Conservation (phyloP, 2,329 filamentous ascomycete species). For the Hysterium pulicare region DNA sequence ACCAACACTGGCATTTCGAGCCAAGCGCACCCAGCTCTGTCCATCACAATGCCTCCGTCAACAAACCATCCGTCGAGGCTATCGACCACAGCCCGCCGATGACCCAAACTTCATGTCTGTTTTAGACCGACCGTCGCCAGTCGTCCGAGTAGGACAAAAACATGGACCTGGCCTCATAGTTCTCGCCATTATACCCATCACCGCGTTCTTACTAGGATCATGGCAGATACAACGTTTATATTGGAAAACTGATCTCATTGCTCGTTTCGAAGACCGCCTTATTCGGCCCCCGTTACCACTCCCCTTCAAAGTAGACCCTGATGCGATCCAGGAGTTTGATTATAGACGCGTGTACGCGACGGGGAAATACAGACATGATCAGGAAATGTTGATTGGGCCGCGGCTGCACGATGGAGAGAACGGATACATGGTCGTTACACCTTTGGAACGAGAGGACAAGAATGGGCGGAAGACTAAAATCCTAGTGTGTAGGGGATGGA, state of each 20-base stretch:
- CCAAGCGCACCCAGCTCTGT: slow-evolving; percentile 18
- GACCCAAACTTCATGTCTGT: slow-evolving; percentile 79
- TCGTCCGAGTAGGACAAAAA: slow-evolving; percentile 70
- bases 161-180: slow-evolving; percentile 81
- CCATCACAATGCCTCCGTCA: slow-evolving; percentile 38
- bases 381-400: slow-evolving; percentile 94
- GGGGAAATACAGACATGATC: slow-evolving; percentile 76
- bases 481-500: slow-evolving; percentile 89
- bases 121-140: slow-evolving; percentile 76
- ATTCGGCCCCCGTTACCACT: slow-evolving; percentile 81
- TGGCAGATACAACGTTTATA: slow-evolving; percentile 93
- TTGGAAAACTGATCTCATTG: slow-evolving; percentile 92
- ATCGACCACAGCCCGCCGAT: slow-evolving; percentile 60
- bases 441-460: slow-evolving; percentile 67
- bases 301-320: slow-evolving; percentile 76
- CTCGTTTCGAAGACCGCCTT: slow-evolving; percentile 87
- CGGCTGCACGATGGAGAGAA: slow-evolving; percentile 84
- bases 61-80: slow-evolving; percentile 12
- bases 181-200: slow-evolving; percentile 83
- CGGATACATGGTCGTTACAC: slow-evolving; percentile 88
- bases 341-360: slow-evolving; percentile 77
- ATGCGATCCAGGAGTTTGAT: slow-evolving; percentile 84
- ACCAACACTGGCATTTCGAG: slow-evolving; percentile 5
- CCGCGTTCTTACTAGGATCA: slow-evolving; percentile 82
- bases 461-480: slow-evolving; percentile 56